These are phyloP conservation scores for Tulasnella sp. DNA, from an alignment of 768 basidiomycete genomes.

Conservation along the genomic window DNA sequence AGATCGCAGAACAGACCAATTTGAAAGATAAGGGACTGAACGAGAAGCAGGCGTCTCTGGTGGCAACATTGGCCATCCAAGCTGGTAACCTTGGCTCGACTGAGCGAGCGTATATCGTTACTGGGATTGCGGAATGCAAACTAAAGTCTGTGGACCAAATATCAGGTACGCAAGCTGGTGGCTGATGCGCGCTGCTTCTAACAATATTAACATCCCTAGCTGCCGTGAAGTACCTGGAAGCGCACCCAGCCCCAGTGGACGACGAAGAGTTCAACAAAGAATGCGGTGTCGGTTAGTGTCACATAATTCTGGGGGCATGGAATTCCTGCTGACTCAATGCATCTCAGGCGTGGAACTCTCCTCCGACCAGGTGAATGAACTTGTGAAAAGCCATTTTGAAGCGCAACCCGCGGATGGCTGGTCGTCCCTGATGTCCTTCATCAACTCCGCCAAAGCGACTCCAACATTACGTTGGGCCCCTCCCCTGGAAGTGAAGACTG, in stretches of 20 bases:
- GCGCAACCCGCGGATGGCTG: conserved; percentile 61
- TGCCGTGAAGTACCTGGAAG: conserved; percentile 70
- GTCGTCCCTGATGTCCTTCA: conserved; percentile 64
- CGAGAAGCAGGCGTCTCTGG: conserved; percentile 70
- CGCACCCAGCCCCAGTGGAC: conserved; percentile 57
- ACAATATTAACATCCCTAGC: conserved; percentile 41
- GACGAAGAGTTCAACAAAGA: conserved; percentile 65
- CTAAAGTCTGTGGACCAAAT: conserved; percentile 84
- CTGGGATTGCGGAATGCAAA: conserved; percentile 64
- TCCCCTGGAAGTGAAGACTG: conserved; percentile 76
- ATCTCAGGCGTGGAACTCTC: conserved; percentile 75
- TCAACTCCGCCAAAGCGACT: conserved; percentile 58
- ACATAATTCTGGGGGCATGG: background rate
- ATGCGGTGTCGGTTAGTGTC: conserved; percentile 79
- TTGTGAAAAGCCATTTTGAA: conserved; percentile 56
- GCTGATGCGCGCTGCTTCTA: background rate
- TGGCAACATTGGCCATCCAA: conserved; percentile 62
- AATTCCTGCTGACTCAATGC: background rate
- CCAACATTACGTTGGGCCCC: conserved; percentile 75
- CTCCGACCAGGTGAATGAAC: conserved; percentile 53
- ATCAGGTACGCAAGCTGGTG: conserved; percentile 51
- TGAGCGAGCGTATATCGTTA: conserved; percentile 60
- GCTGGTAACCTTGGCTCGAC: conserved; percentile 54
- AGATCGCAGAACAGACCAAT: conserved; percentile 58
- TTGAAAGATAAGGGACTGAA: conserved; percentile 50